A percentile compares a stretch with the other conserved stretches of the same genome.
Conservation (phyloP, 2,329 filamentous ascomycete species). For the Trichoderma oligosporum region DNA sequence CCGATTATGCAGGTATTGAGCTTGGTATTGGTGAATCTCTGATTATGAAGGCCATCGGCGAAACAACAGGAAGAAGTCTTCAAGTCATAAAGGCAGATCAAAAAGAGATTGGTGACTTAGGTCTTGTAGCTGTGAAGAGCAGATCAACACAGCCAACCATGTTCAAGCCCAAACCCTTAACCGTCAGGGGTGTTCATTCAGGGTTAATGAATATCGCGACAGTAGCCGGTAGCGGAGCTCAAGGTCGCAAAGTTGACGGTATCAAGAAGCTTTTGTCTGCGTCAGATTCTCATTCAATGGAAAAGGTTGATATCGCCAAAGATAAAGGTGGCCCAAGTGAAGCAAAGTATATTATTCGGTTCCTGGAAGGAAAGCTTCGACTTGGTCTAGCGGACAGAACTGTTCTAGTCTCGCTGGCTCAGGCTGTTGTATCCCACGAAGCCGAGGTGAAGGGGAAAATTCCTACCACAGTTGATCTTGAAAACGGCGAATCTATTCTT, state of each 20-base stretch:
- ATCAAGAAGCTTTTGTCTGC: conserved; percentile 97
- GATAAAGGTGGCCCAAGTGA: conserved; percentile 94
- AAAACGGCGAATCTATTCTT: conserved; percentile 76
- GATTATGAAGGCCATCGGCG: conserved; percentile 98
- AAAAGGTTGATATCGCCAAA: conserved; percentile 84
- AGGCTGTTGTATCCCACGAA: conserved; percentile 84
- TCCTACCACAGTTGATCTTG: conserved; percentile 71
- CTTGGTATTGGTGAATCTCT: conserved; percentile 97
- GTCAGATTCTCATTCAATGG: conserved; percentile 68
- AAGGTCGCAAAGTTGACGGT: conserved; percentile 83
- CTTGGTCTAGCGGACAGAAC: conserved; percentile 90
- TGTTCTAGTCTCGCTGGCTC: conserved; percentile 82
- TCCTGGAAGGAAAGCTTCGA: conserved; percentile 89
- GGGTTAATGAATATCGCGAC: conserved; percentile 86
- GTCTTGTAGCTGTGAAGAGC: conserved; percentile 91
- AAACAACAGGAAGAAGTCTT: conserved; percentile 83
- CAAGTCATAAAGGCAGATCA: conserved; percentile 92
- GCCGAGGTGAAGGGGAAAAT: conserved; percentile 64
- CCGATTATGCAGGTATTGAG: conserved; percentile 94
- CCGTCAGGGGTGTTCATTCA: conserved; percentile 80
- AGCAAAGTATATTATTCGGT: conserved; percentile 88
- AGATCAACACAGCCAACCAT: conserved; percentile 93
- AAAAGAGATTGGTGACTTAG: conserved; percentile 92
- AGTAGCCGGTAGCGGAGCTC: conserved; percentile 78
- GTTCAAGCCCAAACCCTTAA: conserved; percentile 94